phyloP scores from a whole-genome alignment of 495 filamentous ascomycete species.

The Penicillium canescens region DNA sequence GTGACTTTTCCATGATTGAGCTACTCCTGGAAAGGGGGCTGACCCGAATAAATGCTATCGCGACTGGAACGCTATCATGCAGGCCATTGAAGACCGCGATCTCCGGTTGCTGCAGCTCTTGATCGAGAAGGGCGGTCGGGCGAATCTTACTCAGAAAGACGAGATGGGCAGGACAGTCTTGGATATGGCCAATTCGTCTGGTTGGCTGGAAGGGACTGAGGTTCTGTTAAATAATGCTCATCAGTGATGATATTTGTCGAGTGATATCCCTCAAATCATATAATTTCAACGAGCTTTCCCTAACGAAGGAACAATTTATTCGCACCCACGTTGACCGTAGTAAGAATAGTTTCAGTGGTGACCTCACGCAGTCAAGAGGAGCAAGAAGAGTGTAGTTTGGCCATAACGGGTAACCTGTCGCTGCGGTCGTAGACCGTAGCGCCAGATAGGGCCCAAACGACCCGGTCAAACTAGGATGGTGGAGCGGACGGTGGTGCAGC shows the following conservation, averaged over 20 bases:
- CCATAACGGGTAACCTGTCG: too few species aligned
- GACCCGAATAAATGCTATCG: slow-evolving; percentile 56
- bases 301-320: too few species aligned
- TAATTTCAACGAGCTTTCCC: too few species aligned
- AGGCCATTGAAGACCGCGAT: slow-evolving; percentile 41
- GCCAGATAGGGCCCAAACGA: too few species aligned
- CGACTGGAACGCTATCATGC: slow-evolving; percentile 51
- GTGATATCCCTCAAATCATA: too few species aligned
- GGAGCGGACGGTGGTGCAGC: too few species aligned
- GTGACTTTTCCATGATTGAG: slow-evolving; percentile 48
- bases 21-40: slow-evolving; percentile 49
- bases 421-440: too few species aligned
- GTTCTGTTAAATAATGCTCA: slow-evolving; percentile 13
- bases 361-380: too few species aligned
- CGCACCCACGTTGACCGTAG: too few species aligned
- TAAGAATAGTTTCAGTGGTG: too few species aligned
- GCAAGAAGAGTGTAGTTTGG: too few species aligned
- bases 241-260: neutral
- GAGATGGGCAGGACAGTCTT: slow-evolving; percentile 20
- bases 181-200: slow-evolving; percentile 19
- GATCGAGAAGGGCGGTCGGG: slow-evolving; percentile 39
- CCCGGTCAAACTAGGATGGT: too few species aligned
- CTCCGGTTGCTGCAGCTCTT: slow-evolving; percentile 41
- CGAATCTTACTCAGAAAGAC: slow-evolving; percentile 33
- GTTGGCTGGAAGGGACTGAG: slow-evolving; percentile 17